These are phyloP conservation scores for Eucalyptus curtisii DNA, from an alignment of 345 rosid genomes.

Conservation along the genomic window DNA sequence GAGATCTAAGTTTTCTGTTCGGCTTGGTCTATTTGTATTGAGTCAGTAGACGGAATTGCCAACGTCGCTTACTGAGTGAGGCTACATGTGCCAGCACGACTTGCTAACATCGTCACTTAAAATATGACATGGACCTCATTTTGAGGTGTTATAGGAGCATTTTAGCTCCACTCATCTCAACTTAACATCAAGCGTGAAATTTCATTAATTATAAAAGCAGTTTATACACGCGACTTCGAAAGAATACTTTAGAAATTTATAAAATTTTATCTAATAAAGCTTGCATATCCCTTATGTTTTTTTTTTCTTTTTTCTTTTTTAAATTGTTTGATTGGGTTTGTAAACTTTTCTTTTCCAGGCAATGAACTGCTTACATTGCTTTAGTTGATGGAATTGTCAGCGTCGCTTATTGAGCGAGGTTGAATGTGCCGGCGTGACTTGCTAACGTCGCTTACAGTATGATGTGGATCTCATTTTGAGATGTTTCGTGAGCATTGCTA, in stretches of 20 bases:
- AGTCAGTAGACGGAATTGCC: too few species aligned
- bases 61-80: fast-evolving
- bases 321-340: not conserved
- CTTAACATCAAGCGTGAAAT: not conserved
- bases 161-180: not conserved
- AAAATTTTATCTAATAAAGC: too few species aligned
- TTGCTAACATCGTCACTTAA: too few species aligned
- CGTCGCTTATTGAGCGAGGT: not conserved
- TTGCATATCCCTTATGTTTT: not conserved
- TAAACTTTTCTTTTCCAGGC: not conserved
- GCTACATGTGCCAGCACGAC: not conserved
- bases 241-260: too few species aligned
- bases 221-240: too few species aligned
- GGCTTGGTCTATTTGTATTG: too few species aligned
- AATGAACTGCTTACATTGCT: not conserved
- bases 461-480: not conserved
- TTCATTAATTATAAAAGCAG: too few species aligned
- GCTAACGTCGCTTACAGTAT: not conserved
- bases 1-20: not conserved
- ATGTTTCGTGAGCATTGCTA: not conserved
- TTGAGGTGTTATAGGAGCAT: not conserved
- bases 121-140: not conserved
- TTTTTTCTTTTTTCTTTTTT: too few species aligned
- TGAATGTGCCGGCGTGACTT: not conserved
- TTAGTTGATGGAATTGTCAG: not conserved